A percentile compares a stretch with the other conserved stretches of the same genome.
phyloP scores from a whole-genome alignment of 2,329 filamentous ascomycete species.

The Volutella citrinella region DNA sequence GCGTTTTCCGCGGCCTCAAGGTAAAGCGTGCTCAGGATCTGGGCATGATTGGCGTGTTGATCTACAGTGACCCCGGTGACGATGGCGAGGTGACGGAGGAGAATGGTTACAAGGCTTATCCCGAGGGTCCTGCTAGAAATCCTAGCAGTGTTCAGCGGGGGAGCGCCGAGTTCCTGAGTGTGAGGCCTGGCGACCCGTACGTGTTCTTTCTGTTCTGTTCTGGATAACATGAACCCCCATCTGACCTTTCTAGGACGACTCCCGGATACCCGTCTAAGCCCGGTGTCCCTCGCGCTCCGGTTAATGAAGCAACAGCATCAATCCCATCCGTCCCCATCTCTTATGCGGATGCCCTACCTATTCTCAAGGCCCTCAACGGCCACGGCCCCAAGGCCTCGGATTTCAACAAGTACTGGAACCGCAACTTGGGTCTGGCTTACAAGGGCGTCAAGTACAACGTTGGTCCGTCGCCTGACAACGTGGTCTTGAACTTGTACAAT shows the following conservation, averaged over 20 bases:
- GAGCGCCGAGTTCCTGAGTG: slow-evolving; percentile 77
- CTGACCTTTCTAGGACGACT: slow-evolving; percentile 57
- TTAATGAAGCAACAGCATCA: slow-evolving; percentile 67
- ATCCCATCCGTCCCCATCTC: slow-evolving; percentile 94
- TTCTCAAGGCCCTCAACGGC: slow-evolving; percentile 87
- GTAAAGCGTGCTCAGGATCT: slow-evolving; percentile 89
- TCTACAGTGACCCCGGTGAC: slow-evolving; percentile 87
- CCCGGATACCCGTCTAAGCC: slow-evolving; percentile 92
- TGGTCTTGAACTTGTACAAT: slow-evolving; percentile 72
- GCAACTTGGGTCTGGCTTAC: slow-evolving; percentile 69
- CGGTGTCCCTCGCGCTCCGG: slow-evolving; percentile 72
- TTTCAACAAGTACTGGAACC: slow-evolving; percentile 69
- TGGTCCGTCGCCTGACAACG: slow-evolving; percentile 71
- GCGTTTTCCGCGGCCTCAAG: slow-evolving; percentile 85
- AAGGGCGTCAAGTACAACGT: slow-evolving; percentile 83
- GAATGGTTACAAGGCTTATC: slow-evolving; percentile 77
- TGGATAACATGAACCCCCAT: neutral
- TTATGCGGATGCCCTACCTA: slow-evolving; percentile 78
- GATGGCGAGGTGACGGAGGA: slow-evolving; percentile 78
- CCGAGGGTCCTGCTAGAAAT: slow-evolving; percentile 80
- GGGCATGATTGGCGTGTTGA: slow-evolving; percentile 79
- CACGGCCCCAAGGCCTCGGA: slow-evolving; percentile 76
- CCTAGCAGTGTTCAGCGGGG: slow-evolving; percentile 88
- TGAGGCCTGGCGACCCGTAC: slow-evolving; percentile 66
- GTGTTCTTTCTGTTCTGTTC: slow-evolving; percentile 4